Evolutionary conservation across 169 alveolate species (phyloP), one percentile per base, ranked within the genome.

Genomic region (Theileria orientalis): DNA sequence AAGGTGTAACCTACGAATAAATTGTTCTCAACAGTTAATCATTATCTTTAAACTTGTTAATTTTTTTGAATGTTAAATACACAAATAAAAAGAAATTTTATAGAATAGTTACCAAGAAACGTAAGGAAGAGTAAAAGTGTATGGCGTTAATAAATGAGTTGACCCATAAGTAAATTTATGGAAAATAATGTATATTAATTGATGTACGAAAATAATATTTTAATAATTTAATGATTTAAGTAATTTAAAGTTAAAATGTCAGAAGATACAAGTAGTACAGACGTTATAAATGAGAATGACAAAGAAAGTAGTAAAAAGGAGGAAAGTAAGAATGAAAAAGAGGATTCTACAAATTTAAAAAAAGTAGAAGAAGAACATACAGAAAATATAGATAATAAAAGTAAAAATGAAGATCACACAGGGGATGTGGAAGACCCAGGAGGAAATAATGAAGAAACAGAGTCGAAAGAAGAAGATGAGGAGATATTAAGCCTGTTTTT

Each of bases 1-100:
- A 96, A 85, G 99, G 98, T 27, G 92, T 91, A 25, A 83, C 71
- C 74, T 96, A 95, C 79, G 82, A 77, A 69, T 61, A 8, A 46
- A 56, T 56, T n/a, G n/a, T n/a, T n/a, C 44, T n/a, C 67, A 59
- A 32, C 37, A 35, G 37, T n/a, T n/a, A n/a, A n/a, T n/a, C n/a
- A n/a, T n/a, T n/a, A n/a, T 21, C 46, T 56, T 56, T 56, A 16
- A 56, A 2, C 19, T 56, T 56, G 19, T 57, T 57, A 57, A 54
- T 61, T 61, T n/a, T 37, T 61, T 13, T 9, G 16, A 9, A 30
- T 35, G 13, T 37, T 13, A 42, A 19, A 49, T 61, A 61, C 30
- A 61, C 14, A 37, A 19, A 9, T 61, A 29, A 19, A 61, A 16
- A n/a, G n/a, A n/a, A n/a, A n/a, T n/a, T n/a, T n/a, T n/a, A n/a